Percentiles rank a stretch among this genome's conserved stretches.
Evolutionary conservation across 371 early-diverging fungal species (phyloP).

Genomic region (Conidiobolus incongruus): DNA sequence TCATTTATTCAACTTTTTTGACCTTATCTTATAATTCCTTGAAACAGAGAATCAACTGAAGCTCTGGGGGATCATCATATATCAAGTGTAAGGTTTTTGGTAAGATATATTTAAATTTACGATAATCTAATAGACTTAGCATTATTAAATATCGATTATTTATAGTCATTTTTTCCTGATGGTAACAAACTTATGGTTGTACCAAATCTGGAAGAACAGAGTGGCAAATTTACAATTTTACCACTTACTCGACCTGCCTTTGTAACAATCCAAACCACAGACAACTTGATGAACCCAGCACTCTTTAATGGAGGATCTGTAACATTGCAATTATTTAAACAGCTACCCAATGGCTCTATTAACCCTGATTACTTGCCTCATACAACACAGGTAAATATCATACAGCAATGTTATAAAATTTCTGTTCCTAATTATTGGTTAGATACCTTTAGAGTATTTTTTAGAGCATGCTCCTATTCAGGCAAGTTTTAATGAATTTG

Average conservation of each 20-base stretch:
- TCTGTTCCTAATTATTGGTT: neutral
- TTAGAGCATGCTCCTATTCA: slow-evolving; percentile 1
- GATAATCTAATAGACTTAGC: too few species aligned
- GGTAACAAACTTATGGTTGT: too few species aligned
- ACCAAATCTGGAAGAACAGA: too few species aligned
- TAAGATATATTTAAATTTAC: too few species aligned
- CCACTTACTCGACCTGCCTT: neutral
- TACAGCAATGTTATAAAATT: neutral
- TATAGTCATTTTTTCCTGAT: too few species aligned
- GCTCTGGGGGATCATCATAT: neutral
- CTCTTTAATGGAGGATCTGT: neutral
- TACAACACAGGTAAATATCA: neutral
- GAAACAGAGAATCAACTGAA: neutral
- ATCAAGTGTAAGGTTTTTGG: neutral
- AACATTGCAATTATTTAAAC: neutral
- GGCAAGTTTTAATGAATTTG: neutral
- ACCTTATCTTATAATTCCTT: neutral
- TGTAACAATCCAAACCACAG: neutral
- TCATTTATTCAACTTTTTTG: neutral
- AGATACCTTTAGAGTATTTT: neutral
- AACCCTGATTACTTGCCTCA: neutral
- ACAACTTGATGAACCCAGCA: neutral
- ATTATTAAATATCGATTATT: too few species aligned
- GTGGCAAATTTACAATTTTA: slow-evolving; percentile 1
- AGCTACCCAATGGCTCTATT: neutral